Percentiles rank a stretch among this genome's conserved stretches.
These are phyloP conservation scores for Sarocladium strictum DNA, from an alignment of 2,329 filamentous ascomycete species.

Conservation along the genomic window DNA sequence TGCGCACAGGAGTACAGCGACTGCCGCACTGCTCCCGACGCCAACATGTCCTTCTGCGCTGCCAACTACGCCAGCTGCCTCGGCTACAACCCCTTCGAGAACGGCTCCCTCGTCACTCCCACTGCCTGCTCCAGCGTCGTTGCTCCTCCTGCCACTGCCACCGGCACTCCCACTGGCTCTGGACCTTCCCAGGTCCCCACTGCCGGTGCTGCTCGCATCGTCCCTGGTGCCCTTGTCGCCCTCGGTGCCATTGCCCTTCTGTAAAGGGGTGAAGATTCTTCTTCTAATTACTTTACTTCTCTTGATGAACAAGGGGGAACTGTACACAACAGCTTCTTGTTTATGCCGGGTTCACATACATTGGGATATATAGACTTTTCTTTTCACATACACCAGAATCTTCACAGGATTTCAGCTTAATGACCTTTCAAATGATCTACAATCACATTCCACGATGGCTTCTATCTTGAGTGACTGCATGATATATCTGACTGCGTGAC, in stretches of 20 bases:
- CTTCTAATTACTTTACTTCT: background rate
- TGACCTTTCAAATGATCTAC: too few species aligned
- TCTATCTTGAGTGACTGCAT: too few species aligned
- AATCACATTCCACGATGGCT: too few species aligned
- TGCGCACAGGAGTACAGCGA: background rate
- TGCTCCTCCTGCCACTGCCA: background rate
- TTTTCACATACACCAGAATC: background rate
- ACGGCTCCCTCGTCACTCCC: constrained; percentile 2
- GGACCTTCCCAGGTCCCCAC: background rate
- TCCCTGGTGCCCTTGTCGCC: constrained; percentile 6
- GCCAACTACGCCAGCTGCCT: constrained; percentile 4
- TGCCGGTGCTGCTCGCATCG: constrained; percentile 2
- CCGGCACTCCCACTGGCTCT: background rate
- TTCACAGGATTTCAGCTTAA: background rate
- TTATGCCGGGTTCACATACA: background rate
- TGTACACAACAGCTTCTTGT: background rate
- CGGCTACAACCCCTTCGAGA: constrained; percentile 5
- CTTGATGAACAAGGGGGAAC: background rate
- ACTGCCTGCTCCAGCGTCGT: constrained; percentile 4
- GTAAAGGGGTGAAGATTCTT: background rate
- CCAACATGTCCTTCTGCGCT: constrained; percentile 6
- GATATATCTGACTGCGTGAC: too few species aligned
- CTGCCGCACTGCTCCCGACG: background rate
- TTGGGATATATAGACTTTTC: constrained; percentile 3
- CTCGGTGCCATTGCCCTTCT: constrained; percentile 7